Evolutionary conservation across 2,329 filamentous ascomycete genomes (phyloP).

Genomic region (Aureobasidium sp.): DNA sequence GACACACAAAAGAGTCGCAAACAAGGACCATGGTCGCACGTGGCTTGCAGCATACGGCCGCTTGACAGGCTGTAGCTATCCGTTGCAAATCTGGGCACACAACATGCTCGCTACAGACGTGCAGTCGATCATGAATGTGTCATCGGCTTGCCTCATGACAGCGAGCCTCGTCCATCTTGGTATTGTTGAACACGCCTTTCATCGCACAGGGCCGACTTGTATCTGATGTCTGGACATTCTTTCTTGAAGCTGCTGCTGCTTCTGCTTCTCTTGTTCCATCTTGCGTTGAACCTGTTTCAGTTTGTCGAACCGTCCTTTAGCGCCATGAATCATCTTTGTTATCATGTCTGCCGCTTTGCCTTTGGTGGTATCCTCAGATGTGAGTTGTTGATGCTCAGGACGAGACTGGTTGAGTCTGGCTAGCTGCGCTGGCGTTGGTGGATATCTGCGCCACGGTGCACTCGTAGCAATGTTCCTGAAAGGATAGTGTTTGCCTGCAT

Average conservation of each 20-base stretch:
- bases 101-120: background rate
- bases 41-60: background rate
- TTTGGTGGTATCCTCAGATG: constrained; percentile 55
- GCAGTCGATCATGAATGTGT: background rate
- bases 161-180: background rate
- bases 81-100: background rate
- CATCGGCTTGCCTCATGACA: background rate
- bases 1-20: background rate
- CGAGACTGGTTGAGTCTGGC: constrained; percentile 61
- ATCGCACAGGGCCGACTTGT: constrained; percentile 38
- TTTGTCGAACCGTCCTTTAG: constrained; percentile 50
- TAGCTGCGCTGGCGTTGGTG: constrained; percentile 56
- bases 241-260: constrained; percentile 32
- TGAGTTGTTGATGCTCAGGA: constrained; percentile 46
- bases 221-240: constrained; percentile 35
- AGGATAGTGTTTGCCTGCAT: constrained; percentile 23
- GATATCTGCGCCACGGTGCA: constrained; percentile 60
- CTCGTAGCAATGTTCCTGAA: constrained; percentile 56
- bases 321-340: constrained; percentile 80
- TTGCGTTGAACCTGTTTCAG: constrained; percentile 12
- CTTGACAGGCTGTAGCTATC: background rate
- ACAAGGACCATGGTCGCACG: background rate
- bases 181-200: background rate
- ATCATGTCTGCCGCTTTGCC: constrained; percentile 86
- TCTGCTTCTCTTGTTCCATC: constrained; percentile 22